Conservation (phyloP, 306 rosid species). For the Crotalaria pallida region DNA sequence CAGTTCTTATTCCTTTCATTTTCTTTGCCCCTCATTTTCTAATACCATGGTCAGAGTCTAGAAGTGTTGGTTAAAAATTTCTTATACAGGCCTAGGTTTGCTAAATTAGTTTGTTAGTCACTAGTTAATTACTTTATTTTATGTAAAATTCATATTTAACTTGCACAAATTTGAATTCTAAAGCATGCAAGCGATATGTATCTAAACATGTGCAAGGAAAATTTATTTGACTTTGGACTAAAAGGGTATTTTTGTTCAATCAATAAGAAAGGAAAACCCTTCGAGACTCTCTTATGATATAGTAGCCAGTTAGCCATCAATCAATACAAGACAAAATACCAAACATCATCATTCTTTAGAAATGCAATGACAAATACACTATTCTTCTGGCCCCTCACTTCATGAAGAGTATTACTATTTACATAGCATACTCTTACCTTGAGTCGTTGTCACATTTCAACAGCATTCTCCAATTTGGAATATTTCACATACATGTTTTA, state of each 20-base stretch:
- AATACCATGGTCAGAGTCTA: no score
- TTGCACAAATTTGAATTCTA: no score
- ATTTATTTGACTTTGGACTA: neutral
- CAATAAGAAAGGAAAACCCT: neutral
- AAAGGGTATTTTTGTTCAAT: slow-evolving; percentile 1
- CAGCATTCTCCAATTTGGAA: neutral
- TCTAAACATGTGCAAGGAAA: neutral
- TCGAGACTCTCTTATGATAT: neutral
- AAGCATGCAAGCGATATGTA: neutral
- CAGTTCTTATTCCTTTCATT: no score
- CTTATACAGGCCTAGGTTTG: no score
- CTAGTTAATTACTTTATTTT: no score
- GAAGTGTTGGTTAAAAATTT: no score
- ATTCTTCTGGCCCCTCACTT: neutral
- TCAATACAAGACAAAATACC: neutral
- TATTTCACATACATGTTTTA: neutral
- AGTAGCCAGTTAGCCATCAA: neutral
- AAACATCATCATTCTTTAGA: neutral
- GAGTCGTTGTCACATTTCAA: neutral
- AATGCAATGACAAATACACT: neutral
- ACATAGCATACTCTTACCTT: neutral
- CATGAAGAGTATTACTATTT: neutral
- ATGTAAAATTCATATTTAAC: no score
- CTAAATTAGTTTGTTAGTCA: no score
- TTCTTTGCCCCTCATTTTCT: no score